A percentile compares a stretch with the other conserved stretches of the same genome.
phyloP scores from a whole-genome alignment of 2,329 filamentous ascomycete genomes.

The Aspergillus sp. region DNA sequence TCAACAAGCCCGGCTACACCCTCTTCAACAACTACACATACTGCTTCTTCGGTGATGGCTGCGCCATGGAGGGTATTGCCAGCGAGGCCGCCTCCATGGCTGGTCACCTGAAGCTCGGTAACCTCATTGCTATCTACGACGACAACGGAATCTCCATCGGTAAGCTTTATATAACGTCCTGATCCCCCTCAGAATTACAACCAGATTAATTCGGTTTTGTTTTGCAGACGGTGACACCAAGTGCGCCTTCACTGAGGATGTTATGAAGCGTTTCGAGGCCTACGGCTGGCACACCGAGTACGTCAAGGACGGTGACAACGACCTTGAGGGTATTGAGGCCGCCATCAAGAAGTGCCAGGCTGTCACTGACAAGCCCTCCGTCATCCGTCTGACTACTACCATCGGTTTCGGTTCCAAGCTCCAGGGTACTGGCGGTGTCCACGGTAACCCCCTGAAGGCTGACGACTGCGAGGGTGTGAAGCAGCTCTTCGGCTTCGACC shows the following conservation, averaged over 20 bases:
- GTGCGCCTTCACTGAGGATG: constrained; percentile 95
- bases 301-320: constrained; percentile 85
- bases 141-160: constrained; percentile 95
- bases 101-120: constrained; percentile 95
- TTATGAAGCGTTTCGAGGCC: constrained; percentile 88
- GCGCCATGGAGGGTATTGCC: constrained; percentile 97
- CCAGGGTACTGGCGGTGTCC: constrained; percentile 91
- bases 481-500: constrained; percentile 93
- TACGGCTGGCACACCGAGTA: constrained; percentile 93
- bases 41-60: constrained; percentile 95
- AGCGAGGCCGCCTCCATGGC: constrained; percentile 88
- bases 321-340: constrained; percentile 82
- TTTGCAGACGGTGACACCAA: constrained; percentile 85
- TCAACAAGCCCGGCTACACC: constrained; percentile 95
- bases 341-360: constrained; percentile 83
- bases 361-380: constrained; percentile 92
- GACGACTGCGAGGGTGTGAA: constrained; percentile 95
- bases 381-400: constrained; percentile 96
- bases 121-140: constrained; percentile 95
- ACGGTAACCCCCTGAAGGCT: constrained; percentile 92
- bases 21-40: constrained; percentile 97
- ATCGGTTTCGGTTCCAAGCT: constrained; percentile 95
- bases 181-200: neutral
- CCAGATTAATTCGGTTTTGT: neutral
- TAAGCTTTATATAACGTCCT: constrained; percentile 39